Evolutionary conservation across 129 eudicot species (phyloP).

Genomic region (Saussurea involucrata): DNA sequence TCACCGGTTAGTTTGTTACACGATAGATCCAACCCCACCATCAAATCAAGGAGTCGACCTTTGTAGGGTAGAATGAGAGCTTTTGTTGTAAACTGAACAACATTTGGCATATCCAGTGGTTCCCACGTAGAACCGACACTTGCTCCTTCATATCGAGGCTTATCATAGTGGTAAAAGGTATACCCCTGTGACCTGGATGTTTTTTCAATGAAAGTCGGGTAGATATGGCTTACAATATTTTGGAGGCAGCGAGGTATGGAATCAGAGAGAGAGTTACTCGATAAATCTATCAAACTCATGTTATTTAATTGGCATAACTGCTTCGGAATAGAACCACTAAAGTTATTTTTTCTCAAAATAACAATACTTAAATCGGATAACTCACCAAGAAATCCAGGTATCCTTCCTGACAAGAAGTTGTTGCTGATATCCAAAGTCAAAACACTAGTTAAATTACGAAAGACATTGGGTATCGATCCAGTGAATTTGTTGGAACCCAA

Average conservation of each 20-base stretch:
- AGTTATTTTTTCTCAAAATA: not conserved
- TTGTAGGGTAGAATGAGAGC: not conserved
- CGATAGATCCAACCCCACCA: conserved; percentile 31
- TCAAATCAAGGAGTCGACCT: conserved; percentile 17
- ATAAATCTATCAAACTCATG: conserved; percentile 19
- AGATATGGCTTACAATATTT: not conserved
- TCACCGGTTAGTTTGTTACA: conserved; percentile 15
- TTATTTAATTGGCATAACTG: conserved; percentile 11
- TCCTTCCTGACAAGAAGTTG: conserved; percentile 1
- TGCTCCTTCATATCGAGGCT: too few species aligned
- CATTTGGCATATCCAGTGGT: not conserved
- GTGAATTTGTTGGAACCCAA: not conserved
- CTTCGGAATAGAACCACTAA: conserved; percentile 13
- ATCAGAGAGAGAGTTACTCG: conserved; percentile 13
- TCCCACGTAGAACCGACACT: too few species aligned
- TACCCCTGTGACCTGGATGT: not conserved
- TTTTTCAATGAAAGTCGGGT: not conserved
- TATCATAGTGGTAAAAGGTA: not conserved
- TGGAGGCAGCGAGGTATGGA: conserved; percentile 26
- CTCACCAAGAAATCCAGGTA: not conserved
- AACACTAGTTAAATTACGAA: not conserved
- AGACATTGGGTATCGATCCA: not conserved
- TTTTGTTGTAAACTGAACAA: conserved; percentile 10
- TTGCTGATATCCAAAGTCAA: conserved; percentile 16
- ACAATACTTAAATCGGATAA: conserved; percentile 1